A percentile compares a stretch with the other conserved stretches of the same genome.
Evolutionary conservation across 208 protist species (phyloP).

Genomic region (Kentomonas sorsogonicus): DNA sequence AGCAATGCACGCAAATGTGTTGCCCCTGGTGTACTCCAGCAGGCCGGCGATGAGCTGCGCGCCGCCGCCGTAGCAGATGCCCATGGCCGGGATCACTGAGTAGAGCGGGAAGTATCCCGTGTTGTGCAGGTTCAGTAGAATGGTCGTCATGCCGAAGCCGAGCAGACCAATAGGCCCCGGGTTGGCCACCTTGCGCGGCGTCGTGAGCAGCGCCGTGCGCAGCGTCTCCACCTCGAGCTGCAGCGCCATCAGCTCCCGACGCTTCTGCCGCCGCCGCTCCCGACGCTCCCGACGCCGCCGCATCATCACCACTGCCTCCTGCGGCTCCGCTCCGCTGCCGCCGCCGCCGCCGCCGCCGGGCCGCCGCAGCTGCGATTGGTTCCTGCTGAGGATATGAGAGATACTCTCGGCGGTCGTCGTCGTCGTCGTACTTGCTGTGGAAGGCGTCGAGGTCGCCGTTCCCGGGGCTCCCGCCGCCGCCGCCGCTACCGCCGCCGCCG

Average conservation of each 20-base stretch:
- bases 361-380: too few relatives aligned
- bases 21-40: slow-evolving; percentile 34
- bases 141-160: slow-evolving; percentile 39
- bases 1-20: slow-evolving; percentile 34
- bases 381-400: too few relatives aligned
- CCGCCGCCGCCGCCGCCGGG: background rate
- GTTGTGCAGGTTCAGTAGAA: slow-evolving; percentile 29
- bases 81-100: slow-evolving; percentile 26
- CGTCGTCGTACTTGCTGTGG: too few relatives aligned
- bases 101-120: slow-evolving; percentile 20
- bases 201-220: background rate
- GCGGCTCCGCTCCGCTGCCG: background rate
- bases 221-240: slow-evolving; percentile 12
- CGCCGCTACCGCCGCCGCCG: too few relatives aligned
- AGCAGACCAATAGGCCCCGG: slow-evolving; percentile 28
- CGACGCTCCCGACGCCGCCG: too few relatives aligned
- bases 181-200: slow-evolving; percentile 15
- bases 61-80: slow-evolving; percentile 26
- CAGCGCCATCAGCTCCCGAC: too few relatives aligned
- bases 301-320: slow-evolving; percentile 2
- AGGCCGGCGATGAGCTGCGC: slow-evolving; percentile 36
- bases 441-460: too few relatives aligned
- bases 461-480: too few relatives aligned
- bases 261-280: too few relatives aligned
- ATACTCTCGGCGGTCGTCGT: too few relatives aligned